Evolutionary conservation across 306 rosid species (phyloP).

Genomic region (Phaseolus lunatus): DNA sequence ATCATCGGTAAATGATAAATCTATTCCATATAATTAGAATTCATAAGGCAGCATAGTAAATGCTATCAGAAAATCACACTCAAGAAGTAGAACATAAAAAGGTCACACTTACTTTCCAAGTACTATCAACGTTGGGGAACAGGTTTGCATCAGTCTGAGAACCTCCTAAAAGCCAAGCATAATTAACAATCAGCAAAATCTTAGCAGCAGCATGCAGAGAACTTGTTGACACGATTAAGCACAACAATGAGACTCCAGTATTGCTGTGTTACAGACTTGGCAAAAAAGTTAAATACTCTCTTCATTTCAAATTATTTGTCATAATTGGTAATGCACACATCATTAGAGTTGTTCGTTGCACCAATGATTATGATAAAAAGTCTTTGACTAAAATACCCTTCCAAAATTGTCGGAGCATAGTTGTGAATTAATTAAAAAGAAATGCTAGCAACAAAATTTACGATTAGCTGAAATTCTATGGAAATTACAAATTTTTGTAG

Average conservation of each 20-base stretch:
- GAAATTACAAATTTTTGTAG: neutral
- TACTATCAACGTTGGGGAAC: slow-evolving; percentile 85
- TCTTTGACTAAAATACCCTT: neutral
- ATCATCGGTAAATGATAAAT: slow-evolving; percentile 4
- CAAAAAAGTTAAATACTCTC: slow-evolving; percentile 4
- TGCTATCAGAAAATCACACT: neutral
- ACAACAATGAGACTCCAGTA: slow-evolving; percentile 13
- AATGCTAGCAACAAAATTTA: neutral
- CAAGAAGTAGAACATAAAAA: slow-evolving; percentile 37
- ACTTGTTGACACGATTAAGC: slow-evolving; percentile 4
- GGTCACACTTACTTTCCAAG: slow-evolving; percentile 84
- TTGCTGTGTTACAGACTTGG: slow-evolving; percentile 13
- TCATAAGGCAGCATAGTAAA: neutral
- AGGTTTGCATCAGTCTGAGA: slow-evolving; percentile 66
- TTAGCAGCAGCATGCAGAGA: slow-evolving; percentile 8
- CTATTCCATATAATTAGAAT: slow-evolving; percentile 7
- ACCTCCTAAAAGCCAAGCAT: slow-evolving; percentile 66
- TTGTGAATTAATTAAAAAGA: neutral
- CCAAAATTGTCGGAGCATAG: neutral
- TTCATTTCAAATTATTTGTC: neutral
- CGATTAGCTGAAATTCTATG: neutral
- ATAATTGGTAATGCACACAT: neutral
- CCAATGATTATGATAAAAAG: neutral
- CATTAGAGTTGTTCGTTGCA: neutral
- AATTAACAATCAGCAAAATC: slow-evolving; percentile 21